A percentile compares a stretch with the other conserved stretches of the same genome.
Conservation (phyloP, 306 rosid genomes). For the Elaeagnus macrophylla region DNA sequence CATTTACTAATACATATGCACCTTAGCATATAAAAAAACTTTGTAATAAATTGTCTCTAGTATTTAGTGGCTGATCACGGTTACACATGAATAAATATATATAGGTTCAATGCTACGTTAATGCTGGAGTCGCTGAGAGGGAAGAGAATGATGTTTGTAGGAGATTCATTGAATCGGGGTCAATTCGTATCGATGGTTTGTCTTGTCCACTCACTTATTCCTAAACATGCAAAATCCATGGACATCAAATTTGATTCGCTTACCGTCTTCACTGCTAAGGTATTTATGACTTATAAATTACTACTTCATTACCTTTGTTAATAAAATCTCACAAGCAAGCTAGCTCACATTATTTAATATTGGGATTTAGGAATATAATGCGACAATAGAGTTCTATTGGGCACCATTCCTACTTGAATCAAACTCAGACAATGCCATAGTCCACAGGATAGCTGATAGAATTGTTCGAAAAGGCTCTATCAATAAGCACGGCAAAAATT, state of each 20-base stretch:
- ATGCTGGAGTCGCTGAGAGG: constrained; percentile 84
- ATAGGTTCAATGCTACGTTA: constrained; percentile 76
- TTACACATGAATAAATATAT: too few species aligned
- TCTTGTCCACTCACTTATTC: constrained; percentile 73
- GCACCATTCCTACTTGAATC: constrained; percentile 94
- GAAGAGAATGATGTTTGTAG: constrained; percentile 88
- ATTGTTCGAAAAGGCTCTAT: constrained; percentile 79
- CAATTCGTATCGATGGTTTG: constrained; percentile 80
- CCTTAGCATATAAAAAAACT: too few species aligned
- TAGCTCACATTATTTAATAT: neutral
- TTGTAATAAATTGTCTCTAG: too few species aligned
- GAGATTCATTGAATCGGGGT: constrained; percentile 92
- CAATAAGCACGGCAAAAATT: constrained; percentile 67
- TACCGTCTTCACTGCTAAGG: constrained; percentile 86
- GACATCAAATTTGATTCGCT: constrained; percentile 65
- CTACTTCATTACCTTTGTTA: neutral
- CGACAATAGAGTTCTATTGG: constrained; percentile 98
- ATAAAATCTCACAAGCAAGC: too few species aligned
- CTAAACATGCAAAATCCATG: constrained; percentile 74
- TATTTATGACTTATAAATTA: constrained; percentile 11
- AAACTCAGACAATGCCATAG: constrained; percentile 64
- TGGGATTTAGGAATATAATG: constrained; percentile 53
- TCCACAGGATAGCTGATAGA: constrained; percentile 74
- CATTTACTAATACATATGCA: too few species aligned
- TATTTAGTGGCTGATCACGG: too few species aligned